phyloP scores from a whole-genome alignment of 139 green algal species.

The Closterium sp. region DNA sequence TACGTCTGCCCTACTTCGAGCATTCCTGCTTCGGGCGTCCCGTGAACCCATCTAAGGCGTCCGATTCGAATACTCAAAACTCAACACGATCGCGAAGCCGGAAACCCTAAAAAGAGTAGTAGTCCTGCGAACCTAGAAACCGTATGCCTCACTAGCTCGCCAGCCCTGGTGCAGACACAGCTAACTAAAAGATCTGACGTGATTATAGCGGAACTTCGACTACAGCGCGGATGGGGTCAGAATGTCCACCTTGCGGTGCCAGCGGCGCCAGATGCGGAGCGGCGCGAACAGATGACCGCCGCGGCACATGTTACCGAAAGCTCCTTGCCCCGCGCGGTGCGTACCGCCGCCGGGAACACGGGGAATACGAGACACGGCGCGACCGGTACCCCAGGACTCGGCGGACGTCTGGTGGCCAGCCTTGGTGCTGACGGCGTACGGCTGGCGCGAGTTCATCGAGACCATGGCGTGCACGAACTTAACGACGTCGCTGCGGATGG shows the following conservation, averaged over 20 bases:
- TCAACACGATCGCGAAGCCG: neutral
- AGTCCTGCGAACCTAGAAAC: neutral
- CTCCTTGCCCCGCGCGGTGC: constrained; percentile 95
- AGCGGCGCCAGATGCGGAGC: constrained; percentile 93
- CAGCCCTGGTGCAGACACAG: neutral
- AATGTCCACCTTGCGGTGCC: constrained; percentile 94
- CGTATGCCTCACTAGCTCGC: neutral
- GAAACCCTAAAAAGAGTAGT: neutral
- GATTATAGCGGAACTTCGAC: neutral
- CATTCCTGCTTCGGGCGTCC: no score
- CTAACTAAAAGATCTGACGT: neutral
- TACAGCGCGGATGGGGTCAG: neutral
- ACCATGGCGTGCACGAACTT: constrained; percentile 86
- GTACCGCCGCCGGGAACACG: constrained; percentile 95
- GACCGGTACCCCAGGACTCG: constrained; percentile 98
- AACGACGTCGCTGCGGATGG: constrained; percentile 91
- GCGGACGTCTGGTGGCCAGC: constrained; percentile 95
- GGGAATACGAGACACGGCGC: constrained; percentile 98
- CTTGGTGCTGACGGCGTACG: constrained; percentile 90
- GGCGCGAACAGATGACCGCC: constrained; percentile 98
- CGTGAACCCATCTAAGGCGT: no score
- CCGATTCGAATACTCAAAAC: no score
- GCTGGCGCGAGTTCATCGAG: constrained; percentile 94
- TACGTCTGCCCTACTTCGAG: no score
- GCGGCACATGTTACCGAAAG: constrained; percentile 99